Percentiles rank a stretch among this genome's conserved stretches.
Evolutionary conservation across 108 stramenopile species (phyloP).

Genomic region (Nannochloropsis salina): DNA sequence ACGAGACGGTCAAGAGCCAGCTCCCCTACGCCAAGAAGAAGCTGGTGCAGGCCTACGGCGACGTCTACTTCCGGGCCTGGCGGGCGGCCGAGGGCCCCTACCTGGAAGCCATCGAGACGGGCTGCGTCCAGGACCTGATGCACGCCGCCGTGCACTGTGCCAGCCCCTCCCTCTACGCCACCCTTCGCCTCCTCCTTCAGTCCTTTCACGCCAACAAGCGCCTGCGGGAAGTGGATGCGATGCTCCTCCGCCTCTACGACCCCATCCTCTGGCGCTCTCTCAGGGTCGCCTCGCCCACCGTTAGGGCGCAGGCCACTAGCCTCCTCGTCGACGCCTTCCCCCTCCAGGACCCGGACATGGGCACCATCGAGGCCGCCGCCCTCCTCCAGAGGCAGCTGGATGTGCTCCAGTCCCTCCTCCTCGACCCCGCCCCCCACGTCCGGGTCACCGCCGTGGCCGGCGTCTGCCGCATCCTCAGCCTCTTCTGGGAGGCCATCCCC

Average conservation of each 20-base stretch:
- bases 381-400: slow-evolving; percentile 64
- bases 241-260: slow-evolving; percentile 72
- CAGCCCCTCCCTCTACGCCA: slow-evolving; percentile 29
- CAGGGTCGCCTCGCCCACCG: slow-evolving; percentile 70
- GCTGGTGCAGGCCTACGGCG: slow-evolving; percentile 66
- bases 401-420: slow-evolving; percentile 61
- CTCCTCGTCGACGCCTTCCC: slow-evolving; percentile 84
- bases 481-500: slow-evolving; percentile 81
- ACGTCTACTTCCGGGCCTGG: slow-evolving; percentile 71
- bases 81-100: slow-evolving; percentile 45
- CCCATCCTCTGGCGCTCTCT: slow-evolving; percentile 88
- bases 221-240: slow-evolving; percentile 63
- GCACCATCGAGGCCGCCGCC: slow-evolving; percentile 54
- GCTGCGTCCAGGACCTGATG: slow-evolving; percentile 75
- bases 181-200: slow-evolving; percentile 57
- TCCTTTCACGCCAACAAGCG: slow-evolving; percentile 72
- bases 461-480: slow-evolving; percentile 61
- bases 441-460: slow-evolving; percentile 73
- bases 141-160: slow-evolving; percentile 60
- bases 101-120: slow-evolving; percentile 64
- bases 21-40: slow-evolving; percentile 63
- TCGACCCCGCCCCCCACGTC: slow-evolving; percentile 67
- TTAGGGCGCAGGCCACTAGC: slow-evolving; percentile 66
- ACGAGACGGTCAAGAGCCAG: slow-evolving; percentile 61
- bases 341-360: slow-evolving; percentile 64